A percentile compares a stretch with the other conserved stretches of the same genome.
These are phyloP conservation scores for Mycena vitilis DNA, from an alignment of 768 basidiomycete genomes.

Conservation along the genomic window DNA sequence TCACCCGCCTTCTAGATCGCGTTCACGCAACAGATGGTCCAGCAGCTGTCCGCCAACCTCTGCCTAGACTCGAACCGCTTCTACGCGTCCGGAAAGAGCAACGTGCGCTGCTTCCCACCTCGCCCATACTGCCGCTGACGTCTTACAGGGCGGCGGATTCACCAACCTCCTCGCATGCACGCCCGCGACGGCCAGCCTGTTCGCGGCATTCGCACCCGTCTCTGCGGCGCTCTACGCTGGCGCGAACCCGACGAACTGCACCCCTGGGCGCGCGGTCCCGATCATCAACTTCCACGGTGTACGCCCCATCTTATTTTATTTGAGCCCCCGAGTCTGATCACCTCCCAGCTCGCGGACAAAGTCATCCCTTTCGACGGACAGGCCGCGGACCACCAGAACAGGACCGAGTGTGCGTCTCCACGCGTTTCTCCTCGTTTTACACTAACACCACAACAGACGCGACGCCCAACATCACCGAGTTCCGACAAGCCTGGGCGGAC, in stretches of 20 bases:
- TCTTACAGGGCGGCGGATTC: slow-evolving; percentile 29
- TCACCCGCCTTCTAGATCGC: slow-evolving; percentile 16
- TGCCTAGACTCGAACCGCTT: slow-evolving; percentile 35
- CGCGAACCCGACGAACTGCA: slow-evolving; percentile 29
- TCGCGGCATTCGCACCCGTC: slow-evolving; percentile 35
- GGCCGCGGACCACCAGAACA: slow-evolving; percentile 15
- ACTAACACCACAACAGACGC: slow-evolving; percentile 19
- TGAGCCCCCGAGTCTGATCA: too few relatives aligned
- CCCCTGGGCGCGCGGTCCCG: slow-evolving; percentile 29
- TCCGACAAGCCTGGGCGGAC: slow-evolving; percentile 32
- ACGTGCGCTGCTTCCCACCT: neutral
- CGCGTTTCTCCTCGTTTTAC: neutral
- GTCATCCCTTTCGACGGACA: slow-evolving; percentile 15
- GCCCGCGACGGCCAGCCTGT: slow-evolving; percentile 29
- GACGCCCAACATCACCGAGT: slow-evolving; percentile 34
- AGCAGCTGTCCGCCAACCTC: slow-evolving; percentile 30
- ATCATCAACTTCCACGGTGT: slow-evolving; percentile 35
- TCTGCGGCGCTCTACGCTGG: slow-evolving; percentile 34
- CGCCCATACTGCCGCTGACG: neutral
- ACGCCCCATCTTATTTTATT: neutral
- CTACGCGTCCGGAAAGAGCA: slow-evolving; percentile 35
- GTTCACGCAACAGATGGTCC: slow-evolving; percentile 31
- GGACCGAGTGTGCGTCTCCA: slow-evolving; percentile 28
- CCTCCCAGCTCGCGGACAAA: neutral
- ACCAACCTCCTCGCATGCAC: slow-evolving; percentile 37